phyloP scores from a whole-genome alignment of 2,329 filamentous ascomycete genomes.

The Fusarium phyllophilum region DNA sequence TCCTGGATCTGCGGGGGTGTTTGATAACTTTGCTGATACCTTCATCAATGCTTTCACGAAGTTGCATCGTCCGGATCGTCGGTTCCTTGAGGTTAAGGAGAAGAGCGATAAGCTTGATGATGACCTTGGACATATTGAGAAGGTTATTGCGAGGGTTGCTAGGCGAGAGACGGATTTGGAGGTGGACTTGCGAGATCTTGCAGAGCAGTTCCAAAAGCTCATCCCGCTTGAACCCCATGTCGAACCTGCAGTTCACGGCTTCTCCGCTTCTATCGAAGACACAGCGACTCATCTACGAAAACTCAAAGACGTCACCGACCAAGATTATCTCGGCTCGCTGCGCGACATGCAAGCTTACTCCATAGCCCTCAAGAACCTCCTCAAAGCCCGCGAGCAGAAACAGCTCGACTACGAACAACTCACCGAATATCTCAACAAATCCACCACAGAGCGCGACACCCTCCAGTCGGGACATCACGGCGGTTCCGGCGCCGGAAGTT shows the following conservation, averaged over 20 bases:
- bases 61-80: conserved; percentile 91
- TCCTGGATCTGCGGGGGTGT: conserved; percentile 73
- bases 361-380: conserved; percentile 82
- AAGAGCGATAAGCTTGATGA: conserved; percentile 94
- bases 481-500: conserved; percentile 80
- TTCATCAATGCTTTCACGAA: conserved; percentile 98
- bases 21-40: conserved; percentile 94
- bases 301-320: conserved; percentile 92
- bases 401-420: conserved; percentile 97
- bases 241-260: conserved; percentile 82
- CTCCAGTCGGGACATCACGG: conserved; percentile 70
- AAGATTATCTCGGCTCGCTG: conserved; percentile 91
- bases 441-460: conserved; percentile 84
- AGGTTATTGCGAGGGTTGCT: conserved; percentile 91
- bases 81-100: conserved; percentile 94
- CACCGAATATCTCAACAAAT: conserved; percentile 94
- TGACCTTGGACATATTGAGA: conserved; percentile 91
- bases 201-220: conserved; percentile 94
- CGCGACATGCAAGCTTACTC: conserved; percentile 97
- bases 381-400: conserved; percentile 95
- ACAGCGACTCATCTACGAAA: conserved; percentile 79
- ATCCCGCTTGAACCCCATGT: conserved; percentile 89
- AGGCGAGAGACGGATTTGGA: conserved; percentile 89
- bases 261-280: conserved; percentile 86
- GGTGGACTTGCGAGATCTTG: conserved; percentile 86